Base-by-base conservation (phyloP, 768 basidiomycete genomes). In the Tricholoma hemisulphureum region DNA sequence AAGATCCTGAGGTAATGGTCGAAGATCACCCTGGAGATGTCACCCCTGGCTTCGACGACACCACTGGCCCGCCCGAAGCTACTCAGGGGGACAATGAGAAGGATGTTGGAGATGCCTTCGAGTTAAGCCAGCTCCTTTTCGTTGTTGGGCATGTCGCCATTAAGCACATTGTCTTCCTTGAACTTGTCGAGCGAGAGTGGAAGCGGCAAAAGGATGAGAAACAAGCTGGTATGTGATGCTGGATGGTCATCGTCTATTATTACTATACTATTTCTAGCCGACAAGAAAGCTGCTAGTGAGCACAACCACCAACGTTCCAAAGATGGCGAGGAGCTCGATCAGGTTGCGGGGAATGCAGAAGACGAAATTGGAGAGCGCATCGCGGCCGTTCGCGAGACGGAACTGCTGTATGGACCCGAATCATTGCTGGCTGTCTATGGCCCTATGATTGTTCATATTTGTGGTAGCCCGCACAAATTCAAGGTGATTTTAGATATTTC, bases 341-440 rank as follows among this genome's bases (percentile, higher is more conserved):
- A 96, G 65, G 96, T 98, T 9, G 94, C 91, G 7, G 97, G 97
- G 6, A 96, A 95, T 66, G 94, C 94, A 4, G 97, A 99, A 70
- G 97, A 99, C 67, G 97, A 99, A 65, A 96, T 98, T 63, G 97
- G 95, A 13, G 97, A 99, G 57, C 82, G 89, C 8, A 90, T 99
- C 35, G 86, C 89, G 2, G 82, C 76, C 2, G 83, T 97, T 55
- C 80, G 94, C 28, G 97, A 99, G 75, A 81, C 79, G 3, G 95
- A 98, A 71, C 76, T 98, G 48, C 75, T 98, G 13, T 94, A 92
- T 62, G 93, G 95, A 1, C 76, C 85, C 1, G 76, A 88, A 3
- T 94, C 94, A 2, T 73, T 99, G 48, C 72, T 99, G 53, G 86
- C 89, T 1, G 67, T 91, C 6, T 99, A 89, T 61, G 96, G 95